A percentile compares a stretch with the other conserved stretches of the same genome.
Evolutionary conservation across 1,284 basidiomycete genomes (phyloP).

Genomic region (Leccinum subfulvum): DNA sequence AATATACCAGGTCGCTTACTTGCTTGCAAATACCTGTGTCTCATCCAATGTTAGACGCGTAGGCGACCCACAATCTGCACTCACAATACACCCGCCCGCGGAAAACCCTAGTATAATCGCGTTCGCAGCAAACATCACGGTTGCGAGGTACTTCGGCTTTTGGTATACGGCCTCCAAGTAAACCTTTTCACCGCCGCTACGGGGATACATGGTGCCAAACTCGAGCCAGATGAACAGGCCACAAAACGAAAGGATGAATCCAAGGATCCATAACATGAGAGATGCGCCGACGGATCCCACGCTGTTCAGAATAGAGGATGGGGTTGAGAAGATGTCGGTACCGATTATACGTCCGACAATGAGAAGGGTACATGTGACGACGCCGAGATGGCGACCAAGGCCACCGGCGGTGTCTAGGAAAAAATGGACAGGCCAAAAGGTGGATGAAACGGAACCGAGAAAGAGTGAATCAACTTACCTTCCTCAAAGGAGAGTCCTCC

Average conservation of each 20-base stretch:
- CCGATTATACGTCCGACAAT: conserved; percentile 55
- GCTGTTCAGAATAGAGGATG: conserved; percentile 51
- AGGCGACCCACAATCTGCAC: conserved; percentile 15
- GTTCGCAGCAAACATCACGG: conserved; percentile 46
- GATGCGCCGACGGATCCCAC: conserved; percentile 53
- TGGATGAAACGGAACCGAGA: background rate
- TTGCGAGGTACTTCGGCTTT: conserved; percentile 44
- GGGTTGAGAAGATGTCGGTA: conserved; percentile 64
- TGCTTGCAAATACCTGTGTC: conserved; percentile 34
- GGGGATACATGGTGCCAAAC: conserved; percentile 50
- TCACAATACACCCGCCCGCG: conserved; percentile 54
- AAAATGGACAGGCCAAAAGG: background rate
- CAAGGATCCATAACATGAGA: conserved; percentile 55
- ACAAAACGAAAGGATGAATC: conserved; percentile 49
- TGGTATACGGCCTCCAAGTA: conserved; percentile 51
- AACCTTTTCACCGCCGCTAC: conserved; percentile 54
- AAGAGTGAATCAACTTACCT: conserved; percentile 13
- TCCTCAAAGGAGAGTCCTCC: conserved; percentile 31
- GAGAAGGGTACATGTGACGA: conserved; percentile 48
- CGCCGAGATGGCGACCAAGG: conserved; percentile 49
- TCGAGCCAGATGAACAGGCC: conserved; percentile 57
- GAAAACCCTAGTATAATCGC: conserved; percentile 51
- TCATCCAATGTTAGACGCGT: background rate
- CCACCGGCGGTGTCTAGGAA: conserved; percentile 43
- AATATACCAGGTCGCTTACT: conserved; percentile 26